phyloP scores from a whole-genome alignment of 306 rosid genomes.

The Malus fusca region DNA sequence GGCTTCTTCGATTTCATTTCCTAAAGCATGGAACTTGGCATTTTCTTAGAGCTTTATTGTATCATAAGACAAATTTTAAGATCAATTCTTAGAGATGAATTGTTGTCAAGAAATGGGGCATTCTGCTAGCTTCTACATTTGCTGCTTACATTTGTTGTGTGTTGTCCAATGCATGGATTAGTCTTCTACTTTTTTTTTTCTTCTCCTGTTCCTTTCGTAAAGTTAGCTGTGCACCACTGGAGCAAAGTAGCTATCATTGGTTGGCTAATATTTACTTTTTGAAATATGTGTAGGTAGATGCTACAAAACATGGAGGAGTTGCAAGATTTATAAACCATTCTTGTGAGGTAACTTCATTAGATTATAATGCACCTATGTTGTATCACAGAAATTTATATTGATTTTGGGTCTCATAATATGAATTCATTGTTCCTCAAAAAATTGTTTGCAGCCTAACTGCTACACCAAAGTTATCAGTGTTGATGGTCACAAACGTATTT shows the following conservation, averaged over 20 bases:
- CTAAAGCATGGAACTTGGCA: background rate
- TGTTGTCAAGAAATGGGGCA: background rate
- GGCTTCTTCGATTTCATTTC: background rate
- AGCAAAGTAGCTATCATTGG: no score
- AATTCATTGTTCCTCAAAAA: no score
- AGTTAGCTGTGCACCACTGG: no score
- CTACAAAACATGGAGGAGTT: no score
- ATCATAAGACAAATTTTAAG: background rate
- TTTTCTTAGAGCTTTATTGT: background rate
- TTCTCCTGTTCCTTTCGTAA: no score
- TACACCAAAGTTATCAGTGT: conserved; percentile 92
- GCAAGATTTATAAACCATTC: no score
- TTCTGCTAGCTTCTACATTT: background rate
- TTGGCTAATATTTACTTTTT: no score
- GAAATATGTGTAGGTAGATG: no score
- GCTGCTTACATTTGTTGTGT: background rate
- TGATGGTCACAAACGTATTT: conserved; percentile 89
- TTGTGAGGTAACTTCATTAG: no score
- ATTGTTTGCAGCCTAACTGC: conserved; percentile 82
- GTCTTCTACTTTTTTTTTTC: background rate
- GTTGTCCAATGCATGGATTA: background rate
- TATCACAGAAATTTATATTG: no score
- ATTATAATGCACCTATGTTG: no score
- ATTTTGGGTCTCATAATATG: no score
- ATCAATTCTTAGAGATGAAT: background rate